These are phyloP conservation scores for Huntiella bhutanensis DNA, from an alignment of 2,329 filamentous ascomycete species.

Conservation along the genomic window DNA sequence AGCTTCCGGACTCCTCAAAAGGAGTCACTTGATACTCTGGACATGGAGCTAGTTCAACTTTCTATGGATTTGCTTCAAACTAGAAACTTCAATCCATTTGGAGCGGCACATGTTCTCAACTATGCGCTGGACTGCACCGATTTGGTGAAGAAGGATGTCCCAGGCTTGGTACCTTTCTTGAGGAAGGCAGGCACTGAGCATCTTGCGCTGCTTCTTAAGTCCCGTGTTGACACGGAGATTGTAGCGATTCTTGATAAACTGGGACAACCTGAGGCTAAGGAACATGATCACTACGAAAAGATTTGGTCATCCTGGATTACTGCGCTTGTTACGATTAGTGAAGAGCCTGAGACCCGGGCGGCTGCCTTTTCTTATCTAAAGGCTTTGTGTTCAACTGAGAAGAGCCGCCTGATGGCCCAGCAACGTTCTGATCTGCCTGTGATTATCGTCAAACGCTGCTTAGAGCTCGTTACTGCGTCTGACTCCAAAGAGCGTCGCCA, in stretches of 20 bases:
- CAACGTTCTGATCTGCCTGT: neutral
- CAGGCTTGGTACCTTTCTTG: slow-evolving; percentile 7
- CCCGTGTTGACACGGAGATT: slow-evolving; percentile 48
- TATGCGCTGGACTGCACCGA: slow-evolving; percentile 8
- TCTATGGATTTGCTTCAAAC: slow-evolving; percentile 26
- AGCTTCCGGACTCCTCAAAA: neutral
- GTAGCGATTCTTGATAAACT: slow-evolving; percentile 44
- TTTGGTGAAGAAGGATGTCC: slow-evolving; percentile 3
- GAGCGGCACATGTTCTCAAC: slow-evolving; percentile 28
- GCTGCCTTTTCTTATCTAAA: neutral
- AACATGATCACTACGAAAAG: slow-evolving; percentile 18
- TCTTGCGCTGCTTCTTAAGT: slow-evolving; percentile 30
- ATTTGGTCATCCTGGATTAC: slow-evolving; percentile 28
- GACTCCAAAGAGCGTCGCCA: neutral
- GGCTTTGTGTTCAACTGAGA: neutral
- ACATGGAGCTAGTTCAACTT: slow-evolving; percentile 12
- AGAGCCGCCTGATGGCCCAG: neutral
- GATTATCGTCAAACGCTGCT: neutral
- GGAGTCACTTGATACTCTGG: slow-evolving; percentile 16
- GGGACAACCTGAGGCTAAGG: slow-evolving; percentile 19
- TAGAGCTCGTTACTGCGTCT: neutral
- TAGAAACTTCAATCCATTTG: slow-evolving; percentile 38
- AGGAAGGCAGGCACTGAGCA: slow-evolving; percentile 3
- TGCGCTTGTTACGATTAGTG: slow-evolving; percentile 20
- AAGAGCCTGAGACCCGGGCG: slow-evolving; percentile 1